Evolutionary conservation across 306 rosid genomes (phyloP), one percentile per base, ranked within the genome.

Genomic region (Quercus dentata): DNA sequence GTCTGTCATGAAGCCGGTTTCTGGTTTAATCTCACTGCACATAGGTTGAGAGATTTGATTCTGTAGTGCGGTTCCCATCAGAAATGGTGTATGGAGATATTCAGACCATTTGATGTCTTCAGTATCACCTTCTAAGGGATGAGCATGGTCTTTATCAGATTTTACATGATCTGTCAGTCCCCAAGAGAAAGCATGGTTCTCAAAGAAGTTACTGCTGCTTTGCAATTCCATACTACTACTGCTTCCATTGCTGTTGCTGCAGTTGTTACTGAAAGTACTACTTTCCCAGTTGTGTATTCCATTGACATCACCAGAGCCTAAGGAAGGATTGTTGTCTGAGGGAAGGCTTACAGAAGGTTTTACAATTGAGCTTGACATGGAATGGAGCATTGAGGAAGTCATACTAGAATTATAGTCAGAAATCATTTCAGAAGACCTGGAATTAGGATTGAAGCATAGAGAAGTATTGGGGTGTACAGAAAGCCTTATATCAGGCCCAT

Each of bases 41-140:
- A 89, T 41, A 78, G 82, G 70, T 12, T 79, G 83, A 69, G 86
- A 61, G 35, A 74, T 73, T 67, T 89, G 90, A 58, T 80, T 84
- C 78, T 85, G 89, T 61, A 79, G 30, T 23, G 86, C 27, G 77
- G 51, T 75, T 74, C 87, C 97, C 70, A 89, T 67, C 64, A 81
- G 83, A 57, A 79, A 88, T 2, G 93, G 94, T 10, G 77, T 80
- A 52, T 83, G 91, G 10, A 94, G 77, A 72, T 84, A 91, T 54
- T 91, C 97, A 2, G 90, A 88, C 98, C 97, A 94, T 85, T 89
- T 92, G 3, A 88, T 87, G 54, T 91, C 97, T 59, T 90, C 94
- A 13, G 76, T 78, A 21, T 77, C 83, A 30, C 73, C 78, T 55
- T 73, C 86, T 62, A 82, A 72, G 18, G 83, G 9, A 68, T 77